phyloP scores from a whole-genome alignment of 805 yeast genomes.

The Wickerhamiella spandovensis region DNA sequence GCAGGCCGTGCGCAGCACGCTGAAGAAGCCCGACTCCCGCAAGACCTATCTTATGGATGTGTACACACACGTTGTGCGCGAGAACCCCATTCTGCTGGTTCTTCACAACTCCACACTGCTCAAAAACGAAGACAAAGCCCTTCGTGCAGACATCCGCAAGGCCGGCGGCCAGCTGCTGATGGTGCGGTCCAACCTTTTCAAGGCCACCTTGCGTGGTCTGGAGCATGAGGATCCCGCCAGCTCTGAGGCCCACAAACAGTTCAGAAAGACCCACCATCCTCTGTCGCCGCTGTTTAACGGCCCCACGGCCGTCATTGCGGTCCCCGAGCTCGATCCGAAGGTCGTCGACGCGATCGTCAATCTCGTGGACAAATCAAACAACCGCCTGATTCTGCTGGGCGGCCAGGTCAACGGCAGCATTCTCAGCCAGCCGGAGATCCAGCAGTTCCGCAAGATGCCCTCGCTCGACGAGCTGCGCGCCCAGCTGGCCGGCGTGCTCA shows the following conservation, averaged over 20 bases:
- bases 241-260: conserved; percentile 33
- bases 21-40: conserved; percentile 56
- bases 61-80: conserved; percentile 58
- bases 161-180: conserved; percentile 61
- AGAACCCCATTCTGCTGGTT: conserved; percentile 56
- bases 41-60: conserved; percentile 77
- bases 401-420: conserved; percentile 61
- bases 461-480: conserved; percentile 57
- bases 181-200: conserved; percentile 55
- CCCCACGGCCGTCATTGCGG: conserved; percentile 69
- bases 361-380: conserved; percentile 48
- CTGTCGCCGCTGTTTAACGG: conserved; percentile 59
- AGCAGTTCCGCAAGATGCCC: conserved; percentile 61
- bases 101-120: conserved; percentile 75
- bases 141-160: conserved; percentile 47
- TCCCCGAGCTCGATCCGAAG: conserved; percentile 58
- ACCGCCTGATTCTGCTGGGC: conserved; percentile 69
- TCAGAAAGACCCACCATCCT: conserved; percentile 40
- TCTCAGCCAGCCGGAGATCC: conserved; percentile 39
- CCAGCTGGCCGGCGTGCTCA: conserved; percentile 70
- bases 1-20: conserved; percentile 26
- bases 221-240: conserved; percentile 63
- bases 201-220: conserved; percentile 62
- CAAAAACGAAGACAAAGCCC: conserved; percentile 49
- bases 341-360: conserved; percentile 49